These are phyloP conservation scores for Rubus parviflorus DNA, from an alignment of 306 rosid genomes.

Conservation along the genomic window DNA sequence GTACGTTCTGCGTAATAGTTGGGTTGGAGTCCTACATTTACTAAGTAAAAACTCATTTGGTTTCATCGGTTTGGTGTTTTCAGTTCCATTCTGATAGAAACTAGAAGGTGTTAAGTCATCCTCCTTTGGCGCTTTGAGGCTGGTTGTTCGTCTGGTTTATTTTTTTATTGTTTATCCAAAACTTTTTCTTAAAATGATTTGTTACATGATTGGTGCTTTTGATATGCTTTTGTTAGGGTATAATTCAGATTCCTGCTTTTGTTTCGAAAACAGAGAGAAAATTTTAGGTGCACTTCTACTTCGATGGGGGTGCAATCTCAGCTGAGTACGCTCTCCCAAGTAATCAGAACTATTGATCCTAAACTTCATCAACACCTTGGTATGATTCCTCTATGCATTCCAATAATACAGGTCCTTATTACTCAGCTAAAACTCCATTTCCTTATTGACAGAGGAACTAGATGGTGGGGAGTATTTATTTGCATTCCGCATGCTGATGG, in stretches of 20 bases:
- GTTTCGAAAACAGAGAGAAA: constrained; percentile 71
- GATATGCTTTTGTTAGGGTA: constrained; percentile 19
- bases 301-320: constrained; percentile 95
- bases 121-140: constrained; percentile 5
- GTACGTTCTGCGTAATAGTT: constrained; percentile 1
- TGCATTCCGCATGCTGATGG: constrained; percentile 98
- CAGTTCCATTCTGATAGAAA: neutral
- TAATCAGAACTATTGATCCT: constrained; percentile 81
- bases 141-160: constrained; percentile 1
- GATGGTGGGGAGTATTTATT: constrained; percentile 96
- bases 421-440: constrained; percentile 20
- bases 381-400: constrained; percentile 28
- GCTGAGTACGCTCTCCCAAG: constrained; percentile 85
- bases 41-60: neutral
- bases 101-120: neutral
- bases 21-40: neutral
- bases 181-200: constrained; percentile 9
- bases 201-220: constrained; percentile 14
- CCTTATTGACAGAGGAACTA: constrained; percentile 73
- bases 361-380: constrained; percentile 97
- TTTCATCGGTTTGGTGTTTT: neutral
- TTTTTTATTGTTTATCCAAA: neutral
- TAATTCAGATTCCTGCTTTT: constrained; percentile 32
- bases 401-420: neutral
- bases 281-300: constrained; percentile 68